Base-by-base conservation (phyloP, 768 basidiomycete genomes). In the Cubamyces sp. region DNA sequence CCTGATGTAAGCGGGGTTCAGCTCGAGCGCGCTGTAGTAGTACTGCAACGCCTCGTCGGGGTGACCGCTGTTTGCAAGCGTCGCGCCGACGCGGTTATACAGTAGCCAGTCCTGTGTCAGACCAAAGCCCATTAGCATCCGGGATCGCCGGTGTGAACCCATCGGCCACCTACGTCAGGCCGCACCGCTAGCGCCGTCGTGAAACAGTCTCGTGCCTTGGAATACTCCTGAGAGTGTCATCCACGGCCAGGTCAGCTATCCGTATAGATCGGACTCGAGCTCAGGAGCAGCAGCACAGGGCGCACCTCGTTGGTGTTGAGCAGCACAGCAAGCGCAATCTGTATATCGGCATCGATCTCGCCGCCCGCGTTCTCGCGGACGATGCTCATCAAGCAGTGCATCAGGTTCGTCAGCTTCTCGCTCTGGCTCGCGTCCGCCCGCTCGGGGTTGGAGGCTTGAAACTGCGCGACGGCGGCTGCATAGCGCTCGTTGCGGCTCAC, bases 201-300 rank as follows among this genome's bases (percentile, higher is more conserved):
- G 77, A 99, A 98, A 78, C 97, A 99, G 73, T 99, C 97, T 62
- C 90, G 87, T 0, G 96, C 94, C 73, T 94, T 96, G 21, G 78
- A 81, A 69, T 93, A 98, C 47, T 98, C 96, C 92, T 95, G 62
- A 61, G 40, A 9, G 58, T 23, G 58, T 23, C 39, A 53, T 18
- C 5, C 18, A 8, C n/a, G 34, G 21, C 4, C 25, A 25, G 14
- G 21, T 57, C 45, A 64, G 53, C 14, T 18, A 45, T 23, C 21
- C 26, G 19, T 18, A 12, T n/a, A 46, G n/a, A 19, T 18, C 40
- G 26, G n/a, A 46, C 43, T 21, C 18, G 39, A 37, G 21, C 19
- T 16, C 12, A 19, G 54, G 21, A 41, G 28, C 41, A 26, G 21
- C 42, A 45, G 57, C 21, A 25, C 46, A 41, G 12, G 48, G 68